Evolutionary conservation across 106 monocot genomes (phyloP).

Genomic region (Platanthera zijinensis): DNA sequence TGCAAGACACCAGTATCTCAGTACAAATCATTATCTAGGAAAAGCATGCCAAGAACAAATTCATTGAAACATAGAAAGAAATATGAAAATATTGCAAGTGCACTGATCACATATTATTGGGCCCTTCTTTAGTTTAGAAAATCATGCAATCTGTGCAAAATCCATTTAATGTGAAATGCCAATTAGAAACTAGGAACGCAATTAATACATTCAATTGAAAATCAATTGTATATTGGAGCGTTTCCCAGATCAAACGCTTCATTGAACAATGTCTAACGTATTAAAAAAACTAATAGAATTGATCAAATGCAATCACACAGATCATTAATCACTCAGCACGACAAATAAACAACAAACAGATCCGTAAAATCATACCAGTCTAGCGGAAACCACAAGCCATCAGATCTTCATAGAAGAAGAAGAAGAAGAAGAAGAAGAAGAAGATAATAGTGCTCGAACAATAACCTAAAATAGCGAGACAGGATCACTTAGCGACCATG

Average conservation of each 20-base stretch:
- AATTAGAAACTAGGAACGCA: neutral
- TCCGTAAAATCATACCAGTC: neutral
- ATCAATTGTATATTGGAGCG: neutral
- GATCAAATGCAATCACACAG: slow-evolving; percentile 5
- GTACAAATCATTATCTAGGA: neutral
- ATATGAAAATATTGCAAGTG: neutral
- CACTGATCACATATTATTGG: neutral
- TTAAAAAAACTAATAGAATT: neutral
- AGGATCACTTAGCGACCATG: slow-evolving; percentile 72
- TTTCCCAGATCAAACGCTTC: neutral
- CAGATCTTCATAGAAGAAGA: neutral
- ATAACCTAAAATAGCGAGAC: neutral
- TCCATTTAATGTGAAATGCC: neutral
- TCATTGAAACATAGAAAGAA: neutral
- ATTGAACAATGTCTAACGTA: slow-evolving; percentile 5
- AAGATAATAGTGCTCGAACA: neutral
- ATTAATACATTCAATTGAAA: neutral
- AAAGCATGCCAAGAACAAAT: neutral
- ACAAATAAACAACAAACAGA: neutral
- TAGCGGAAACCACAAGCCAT: neutral
- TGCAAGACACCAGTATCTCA: neutral
- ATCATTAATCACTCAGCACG: neutral
- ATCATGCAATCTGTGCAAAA: neutral
- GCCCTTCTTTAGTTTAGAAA: neutral
- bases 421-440: neutral